Evolutionary conservation across 176 grass and related monocot species (phyloP).

Genomic region (Hyparrhenia diplandra): DNA sequence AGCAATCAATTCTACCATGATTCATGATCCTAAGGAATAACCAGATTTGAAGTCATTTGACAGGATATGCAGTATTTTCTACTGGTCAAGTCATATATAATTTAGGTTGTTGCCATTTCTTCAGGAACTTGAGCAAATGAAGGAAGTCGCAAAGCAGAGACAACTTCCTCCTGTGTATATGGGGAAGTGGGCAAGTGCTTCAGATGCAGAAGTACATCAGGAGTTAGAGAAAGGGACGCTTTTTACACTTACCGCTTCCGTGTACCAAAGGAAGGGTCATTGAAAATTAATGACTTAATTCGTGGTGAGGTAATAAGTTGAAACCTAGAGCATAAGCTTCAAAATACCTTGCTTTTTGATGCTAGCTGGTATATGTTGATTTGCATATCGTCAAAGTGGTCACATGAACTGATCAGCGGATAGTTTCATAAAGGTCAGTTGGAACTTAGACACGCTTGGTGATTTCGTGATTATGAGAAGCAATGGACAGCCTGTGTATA

Average conservation of each 20-base stretch:
- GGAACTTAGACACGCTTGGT: constrained; percentile 84
- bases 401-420: constrained; percentile 50
- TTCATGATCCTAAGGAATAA: not conserved
- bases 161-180: constrained; percentile 91
- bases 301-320: constrained; percentile 74
- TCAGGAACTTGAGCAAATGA: constrained; percentile 98
- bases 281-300: constrained; percentile 94
- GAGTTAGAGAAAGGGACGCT: constrained; percentile 79
- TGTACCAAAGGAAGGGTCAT: constrained; percentile 72
- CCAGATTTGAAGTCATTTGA: not conserved
- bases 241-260: constrained; percentile 89
- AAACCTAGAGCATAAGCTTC: not conserved
- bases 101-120: constrained; percentile 3
- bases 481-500: constrained; percentile 97
- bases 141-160: constrained; percentile 73
- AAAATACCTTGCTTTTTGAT: not conserved
- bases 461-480: constrained; percentile 98
- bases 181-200: constrained; percentile 85
- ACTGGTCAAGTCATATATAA: not conserved
- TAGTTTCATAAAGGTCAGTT: constrained; percentile 98
- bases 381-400: not conserved
- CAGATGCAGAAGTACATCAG: constrained; percentile 62
- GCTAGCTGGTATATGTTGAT: not conserved
- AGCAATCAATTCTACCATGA: not conserved
- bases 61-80: not conserved